Evolutionary conservation across 495 filamentous ascomycete species (phyloP), one percentile per base, ranked within the genome.

Genomic region (Pyrenula massariospora): DNA sequence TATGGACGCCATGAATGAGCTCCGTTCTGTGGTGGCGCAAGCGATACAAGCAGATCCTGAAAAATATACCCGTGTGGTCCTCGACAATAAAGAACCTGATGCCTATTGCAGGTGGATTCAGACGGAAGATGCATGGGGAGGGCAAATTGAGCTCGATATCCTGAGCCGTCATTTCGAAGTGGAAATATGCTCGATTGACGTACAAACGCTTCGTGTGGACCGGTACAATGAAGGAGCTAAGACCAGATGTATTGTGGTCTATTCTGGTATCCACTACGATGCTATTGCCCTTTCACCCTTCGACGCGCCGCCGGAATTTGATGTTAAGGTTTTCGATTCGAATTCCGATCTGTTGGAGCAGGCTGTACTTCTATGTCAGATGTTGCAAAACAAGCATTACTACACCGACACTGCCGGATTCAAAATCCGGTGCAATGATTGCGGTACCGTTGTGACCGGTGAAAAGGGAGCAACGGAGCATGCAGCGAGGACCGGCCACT

Each of bases 261-360:
- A 96, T 68, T 91, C 87, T 0, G 91, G 90, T 0, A 92, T 97
- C 54, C 93, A 98, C 64, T 98, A 98, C 67, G 93, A 98, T 67
- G 83, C 86, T n/a, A 82, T 96, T 53, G 88, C 86, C 0, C 77
- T 94, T 61, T 81, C 78, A 10, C 84, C 86, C 1, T 80, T 77
- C 12, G 79, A 82, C 57, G 72, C 78, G 12, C 77, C 82, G 10
- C 76, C 88, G 2, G 82, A 90, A 21, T 79, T 84, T 54, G 93
- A 98, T 61, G 79, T 83, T 22, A 87, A 88, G 51, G 78, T 89
- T 8, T 98, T 95, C 73, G 76, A 85, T 25, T 75, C 81, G 0
- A 72, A 73, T 10, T 86, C 95, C 64, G 76, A 86, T 1, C 73
- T 81, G 23, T 65, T 96, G 10, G 73, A 78, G 22, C 84, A 79